Conservation (phyloP, 257 asterid species). For the Ligustrum vulgare region DNA sequence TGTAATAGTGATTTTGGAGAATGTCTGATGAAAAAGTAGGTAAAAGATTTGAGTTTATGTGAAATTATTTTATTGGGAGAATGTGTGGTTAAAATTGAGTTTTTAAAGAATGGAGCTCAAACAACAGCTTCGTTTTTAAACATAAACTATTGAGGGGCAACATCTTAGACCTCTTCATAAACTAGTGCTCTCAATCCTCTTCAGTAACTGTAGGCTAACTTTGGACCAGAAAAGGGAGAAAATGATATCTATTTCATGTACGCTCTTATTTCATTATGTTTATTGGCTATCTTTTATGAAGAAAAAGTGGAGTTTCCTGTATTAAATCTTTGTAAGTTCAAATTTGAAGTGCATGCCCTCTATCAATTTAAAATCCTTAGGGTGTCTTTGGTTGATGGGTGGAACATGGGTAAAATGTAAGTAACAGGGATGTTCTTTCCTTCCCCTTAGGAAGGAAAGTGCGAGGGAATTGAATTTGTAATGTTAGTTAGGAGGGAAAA, state of each 20-base stretch:
- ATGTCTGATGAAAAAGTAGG: too few relatives aligned
- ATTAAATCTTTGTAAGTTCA: background rate
- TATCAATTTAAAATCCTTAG: background rate
- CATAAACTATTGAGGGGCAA: background rate
- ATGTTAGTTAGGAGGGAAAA: background rate
- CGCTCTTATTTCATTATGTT: background rate
- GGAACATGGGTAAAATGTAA: background rate
- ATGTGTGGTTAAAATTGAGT: too few relatives aligned
- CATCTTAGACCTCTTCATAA: background rate
- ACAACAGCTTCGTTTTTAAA: background rate
- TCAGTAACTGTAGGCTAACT: background rate
- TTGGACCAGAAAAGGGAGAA: background rate
- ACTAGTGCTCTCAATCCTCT: background rate
- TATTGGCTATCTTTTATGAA: background rate
- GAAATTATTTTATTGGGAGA: too few relatives aligned
- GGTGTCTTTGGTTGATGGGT: background rate
- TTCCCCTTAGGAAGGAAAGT: background rate
- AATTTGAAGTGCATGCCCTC: background rate
- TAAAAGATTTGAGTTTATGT: too few relatives aligned
- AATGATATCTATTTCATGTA: background rate
- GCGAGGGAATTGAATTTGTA: background rate
- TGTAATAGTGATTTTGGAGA: too few relatives aligned
- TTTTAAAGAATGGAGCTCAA: too few relatives aligned
- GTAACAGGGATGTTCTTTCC: background rate
- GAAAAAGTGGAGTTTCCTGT: background rate